Evolutionary conservation across 2,329 filamentous ascomycete species (phyloP).

Genomic region (Fusarium citri): DNA sequence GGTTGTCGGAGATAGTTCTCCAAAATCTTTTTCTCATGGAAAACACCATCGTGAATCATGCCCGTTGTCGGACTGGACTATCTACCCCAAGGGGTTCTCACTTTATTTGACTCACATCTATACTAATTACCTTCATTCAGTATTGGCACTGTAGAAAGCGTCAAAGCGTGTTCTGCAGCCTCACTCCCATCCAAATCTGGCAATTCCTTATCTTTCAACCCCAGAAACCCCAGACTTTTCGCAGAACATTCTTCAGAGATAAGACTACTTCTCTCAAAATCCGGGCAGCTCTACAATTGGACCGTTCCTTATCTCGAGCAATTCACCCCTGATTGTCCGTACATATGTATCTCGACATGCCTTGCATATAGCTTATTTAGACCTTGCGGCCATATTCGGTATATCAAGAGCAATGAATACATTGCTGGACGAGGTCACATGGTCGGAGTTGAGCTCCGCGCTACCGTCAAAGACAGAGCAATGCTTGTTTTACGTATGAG

Average conservation of each 20-base stretch:
- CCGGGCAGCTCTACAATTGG: slow-evolving; percentile 39
- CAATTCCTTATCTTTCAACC: slow-evolving; percentile 33
- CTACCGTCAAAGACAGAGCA: background rate
- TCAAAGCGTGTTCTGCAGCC: background rate
- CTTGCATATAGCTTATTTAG: slow-evolving; percentile 31
- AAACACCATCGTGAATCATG: slow-evolving; percentile 29
- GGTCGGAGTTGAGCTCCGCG: slow-evolving; percentile 1
- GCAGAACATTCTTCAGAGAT: slow-evolving; percentile 25
- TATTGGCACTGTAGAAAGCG: slow-evolving; percentile 6
- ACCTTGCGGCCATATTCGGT: background rate
- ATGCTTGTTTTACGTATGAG: background rate
- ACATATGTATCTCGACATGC: slow-evolving; percentile 9
- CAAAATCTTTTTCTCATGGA: background rate
- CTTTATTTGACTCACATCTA: slow-evolving; percentile 6
- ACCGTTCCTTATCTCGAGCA: slow-evolving; percentile 29
- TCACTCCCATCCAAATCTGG: slow-evolving; percentile 15
- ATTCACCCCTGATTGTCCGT: background rate
- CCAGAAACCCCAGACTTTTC: slow-evolving; percentile 33
- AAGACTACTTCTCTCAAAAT: slow-evolving; percentile 26
- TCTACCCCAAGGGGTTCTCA: slow-evolving; percentile 4
- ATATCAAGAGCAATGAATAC: background rate
- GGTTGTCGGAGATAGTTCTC: slow-evolving; percentile 6
- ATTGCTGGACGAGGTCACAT: slow-evolving; percentile 6
- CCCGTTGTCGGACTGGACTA: slow-evolving; percentile 13
- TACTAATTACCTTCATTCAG: background rate